A percentile compares a stretch with the other conserved stretches of the same genome.
These are phyloP conservation scores for Colletotrichum limetticola DNA, from an alignment of 2,329 filamentous ascomycete genomes.

Conservation along the genomic window DNA sequence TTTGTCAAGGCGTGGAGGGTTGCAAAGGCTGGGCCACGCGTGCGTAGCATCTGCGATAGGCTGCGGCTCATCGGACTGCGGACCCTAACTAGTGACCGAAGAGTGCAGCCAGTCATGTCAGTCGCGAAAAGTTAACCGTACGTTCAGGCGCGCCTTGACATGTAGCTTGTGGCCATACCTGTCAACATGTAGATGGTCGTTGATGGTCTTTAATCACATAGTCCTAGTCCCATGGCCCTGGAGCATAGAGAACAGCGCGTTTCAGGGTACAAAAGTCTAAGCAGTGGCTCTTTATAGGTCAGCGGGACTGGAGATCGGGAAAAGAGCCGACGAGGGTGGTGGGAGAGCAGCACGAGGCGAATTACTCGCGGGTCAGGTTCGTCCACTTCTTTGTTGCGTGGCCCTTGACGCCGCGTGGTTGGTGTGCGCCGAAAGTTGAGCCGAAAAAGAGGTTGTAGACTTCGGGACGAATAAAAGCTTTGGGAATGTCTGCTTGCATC, in stretches of 20 bases:
- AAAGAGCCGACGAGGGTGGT: background rate
- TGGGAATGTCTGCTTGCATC: background rate
- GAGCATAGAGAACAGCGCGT: background rate
- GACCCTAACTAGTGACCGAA: background rate
- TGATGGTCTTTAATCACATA: background rate
- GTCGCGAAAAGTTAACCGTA: background rate
- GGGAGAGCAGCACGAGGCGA: background rate
- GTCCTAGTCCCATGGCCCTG: background rate
- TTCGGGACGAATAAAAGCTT: background rate
- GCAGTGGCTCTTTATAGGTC: background rate
- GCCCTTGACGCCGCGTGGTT: background rate
- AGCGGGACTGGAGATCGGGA: background rate
- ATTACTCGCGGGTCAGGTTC: background rate
- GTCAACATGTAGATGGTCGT: background rate
- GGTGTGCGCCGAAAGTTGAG: background rate
- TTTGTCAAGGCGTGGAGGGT: background rate
- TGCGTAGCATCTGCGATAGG: background rate
- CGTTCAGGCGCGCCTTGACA: background rate
- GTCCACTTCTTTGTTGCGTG: background rate
- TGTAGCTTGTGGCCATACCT: background rate
- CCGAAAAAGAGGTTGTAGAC: background rate
- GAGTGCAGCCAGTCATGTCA: background rate
- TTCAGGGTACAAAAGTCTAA: conserved; percentile 16
- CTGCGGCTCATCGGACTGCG: background rate
- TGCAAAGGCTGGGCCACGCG: background rate